phyloP scores from a whole-genome alignment of 768 basidiomycete genomes.

The Trametes villosa region DNA sequence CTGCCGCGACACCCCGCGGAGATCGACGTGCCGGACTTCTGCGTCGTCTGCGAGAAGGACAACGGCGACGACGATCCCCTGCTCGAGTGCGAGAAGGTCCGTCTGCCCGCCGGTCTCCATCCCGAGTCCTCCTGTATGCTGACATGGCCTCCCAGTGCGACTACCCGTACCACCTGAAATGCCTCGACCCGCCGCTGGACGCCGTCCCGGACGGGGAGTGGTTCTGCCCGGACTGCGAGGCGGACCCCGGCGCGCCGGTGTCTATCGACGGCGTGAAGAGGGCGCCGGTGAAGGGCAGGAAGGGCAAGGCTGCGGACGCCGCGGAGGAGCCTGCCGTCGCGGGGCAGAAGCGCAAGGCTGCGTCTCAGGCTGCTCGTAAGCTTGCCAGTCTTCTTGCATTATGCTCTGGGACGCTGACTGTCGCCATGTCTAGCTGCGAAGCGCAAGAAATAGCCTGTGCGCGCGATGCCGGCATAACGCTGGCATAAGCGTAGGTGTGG shows the following conservation, averaged over 20 bases:
- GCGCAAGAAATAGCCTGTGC: slow-evolving; percentile 41
- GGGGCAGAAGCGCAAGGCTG: slow-evolving; percentile 52
- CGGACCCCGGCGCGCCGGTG: slow-evolving; percentile 58
- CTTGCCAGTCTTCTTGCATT: background rate
- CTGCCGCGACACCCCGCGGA: slow-evolving; percentile 82
- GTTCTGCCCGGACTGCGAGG: slow-evolving; percentile 82
- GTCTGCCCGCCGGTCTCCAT: background rate
- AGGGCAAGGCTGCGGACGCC: slow-evolving; percentile 33
- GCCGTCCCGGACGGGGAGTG: slow-evolving; percentile 88
- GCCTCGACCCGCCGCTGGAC: slow-evolving; percentile 76
- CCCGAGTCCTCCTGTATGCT: background rate
- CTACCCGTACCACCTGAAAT: slow-evolving; percentile 81
- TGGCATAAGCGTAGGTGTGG: background rate
- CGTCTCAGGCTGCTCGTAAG: slow-evolving; percentile 32
- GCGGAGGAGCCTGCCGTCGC: slow-evolving; percentile 27
- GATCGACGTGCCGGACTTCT: slow-evolving; percentile 65
- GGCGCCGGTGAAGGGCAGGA: slow-evolving; percentile 20
- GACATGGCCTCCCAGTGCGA: slow-evolving; percentile 66
- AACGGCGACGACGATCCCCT: slow-evolving; percentile 72
- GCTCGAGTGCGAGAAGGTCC: slow-evolving; percentile 91
- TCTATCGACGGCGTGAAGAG: slow-evolving; percentile 26
- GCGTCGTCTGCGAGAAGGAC: slow-evolving; percentile 73
- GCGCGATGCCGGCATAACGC: background rate
- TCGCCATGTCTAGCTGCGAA: slow-evolving; percentile 35
- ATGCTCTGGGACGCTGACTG: background rate